A percentile compares a stretch with the other conserved stretches of the same genome.
These are phyloP conservation scores for Alternaria panax DNA, from an alignment of 2,329 filamentous ascomycete genomes.

Conservation along the genomic window DNA sequence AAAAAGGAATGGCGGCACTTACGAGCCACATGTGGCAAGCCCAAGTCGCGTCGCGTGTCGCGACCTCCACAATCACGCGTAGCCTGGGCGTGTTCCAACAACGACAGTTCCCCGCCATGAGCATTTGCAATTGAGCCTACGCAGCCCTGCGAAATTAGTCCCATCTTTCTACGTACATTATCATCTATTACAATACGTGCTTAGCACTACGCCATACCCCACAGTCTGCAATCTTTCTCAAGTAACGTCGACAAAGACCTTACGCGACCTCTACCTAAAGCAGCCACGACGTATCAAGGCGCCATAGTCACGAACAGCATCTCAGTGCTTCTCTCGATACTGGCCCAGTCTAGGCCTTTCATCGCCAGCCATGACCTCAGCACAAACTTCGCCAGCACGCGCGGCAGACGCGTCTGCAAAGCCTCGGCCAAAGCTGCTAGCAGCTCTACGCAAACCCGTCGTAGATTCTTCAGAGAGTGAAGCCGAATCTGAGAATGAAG, in stretches of 20 bases:
- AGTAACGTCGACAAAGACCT: background rate
- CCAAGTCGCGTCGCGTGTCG: constrained; percentile 19
- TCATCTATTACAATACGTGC: background rate
- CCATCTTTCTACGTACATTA: background rate
- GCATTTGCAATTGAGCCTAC: constrained; percentile 17
- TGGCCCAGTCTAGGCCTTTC: background rate
- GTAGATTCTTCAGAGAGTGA: constrained; percentile 51
- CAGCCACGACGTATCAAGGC: background rate
- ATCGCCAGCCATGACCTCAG: background rate
- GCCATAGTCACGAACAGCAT: background rate
- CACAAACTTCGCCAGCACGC: constrained; percentile 5
- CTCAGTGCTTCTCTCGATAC: background rate
- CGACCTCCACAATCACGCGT: constrained; percentile 13
- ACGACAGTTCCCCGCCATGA: constrained; percentile 19
- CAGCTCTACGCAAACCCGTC: constrained; percentile 30
- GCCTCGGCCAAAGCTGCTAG: constrained; percentile 29
- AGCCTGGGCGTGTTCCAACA: constrained; percentile 14
- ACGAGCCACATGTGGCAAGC: constrained; percentile 20
- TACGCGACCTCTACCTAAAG: background rate
- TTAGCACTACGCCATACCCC: background rate
- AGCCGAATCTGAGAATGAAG: constrained; percentile 47
- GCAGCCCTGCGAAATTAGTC: background rate
- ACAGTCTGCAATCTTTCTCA: background rate
- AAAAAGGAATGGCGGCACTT: constrained; percentile 12
- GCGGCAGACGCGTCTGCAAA: constrained; percentile 26